Percentiles rank a stretch among this genome's conserved stretches.
These are phyloP conservation scores for Mangifera indica DNA, from an alignment of 345 rosid species.

Conservation along the genomic window DNA sequence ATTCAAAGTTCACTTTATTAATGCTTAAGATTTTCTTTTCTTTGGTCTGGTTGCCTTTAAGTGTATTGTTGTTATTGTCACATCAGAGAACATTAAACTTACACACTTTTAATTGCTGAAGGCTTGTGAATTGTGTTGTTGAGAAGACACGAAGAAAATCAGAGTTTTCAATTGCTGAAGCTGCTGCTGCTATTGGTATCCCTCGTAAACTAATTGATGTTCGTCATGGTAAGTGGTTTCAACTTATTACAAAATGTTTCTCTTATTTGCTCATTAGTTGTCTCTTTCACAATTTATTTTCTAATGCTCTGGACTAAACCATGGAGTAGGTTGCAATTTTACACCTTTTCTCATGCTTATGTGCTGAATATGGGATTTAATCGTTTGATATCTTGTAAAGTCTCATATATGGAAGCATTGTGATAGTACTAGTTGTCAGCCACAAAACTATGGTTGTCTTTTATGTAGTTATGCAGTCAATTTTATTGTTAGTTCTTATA, in stretches of 20 bases:
- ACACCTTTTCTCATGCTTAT: neutral
- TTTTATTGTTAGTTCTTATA: neutral
- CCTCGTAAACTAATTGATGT: slow-evolving; percentile 84
- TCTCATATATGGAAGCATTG: neutral
- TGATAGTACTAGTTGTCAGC: neutral
- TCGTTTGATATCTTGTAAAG: neutral
- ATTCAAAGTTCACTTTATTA: neutral
- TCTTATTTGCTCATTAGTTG: neutral
- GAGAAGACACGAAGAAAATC: slow-evolving; percentile 78
- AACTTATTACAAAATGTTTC: neutral
- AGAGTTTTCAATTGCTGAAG: slow-evolving; percentile 77
- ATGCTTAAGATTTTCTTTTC: neutral
- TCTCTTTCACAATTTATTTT: neutral
- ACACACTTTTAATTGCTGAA: slow-evolving; percentile 23
- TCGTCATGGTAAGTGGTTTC: slow-evolving; percentile 74
- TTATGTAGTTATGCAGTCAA: neutral
- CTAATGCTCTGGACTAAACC: neutral
- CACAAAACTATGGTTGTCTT: neutral
- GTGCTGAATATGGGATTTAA: neutral
- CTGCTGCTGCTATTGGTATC: slow-evolving; percentile 75
- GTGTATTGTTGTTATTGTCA: neutral
- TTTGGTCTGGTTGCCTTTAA: neutral
- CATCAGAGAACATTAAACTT: slow-evolving; percentile 7
- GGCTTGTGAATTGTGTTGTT: slow-evolving; percentile 89
- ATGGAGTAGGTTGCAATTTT: neutral